A percentile compares a stretch with the other conserved stretches of the same genome.
Conservation (phyloP, 1,284 basidiomycete species). For the Trametes sp. region DNA sequence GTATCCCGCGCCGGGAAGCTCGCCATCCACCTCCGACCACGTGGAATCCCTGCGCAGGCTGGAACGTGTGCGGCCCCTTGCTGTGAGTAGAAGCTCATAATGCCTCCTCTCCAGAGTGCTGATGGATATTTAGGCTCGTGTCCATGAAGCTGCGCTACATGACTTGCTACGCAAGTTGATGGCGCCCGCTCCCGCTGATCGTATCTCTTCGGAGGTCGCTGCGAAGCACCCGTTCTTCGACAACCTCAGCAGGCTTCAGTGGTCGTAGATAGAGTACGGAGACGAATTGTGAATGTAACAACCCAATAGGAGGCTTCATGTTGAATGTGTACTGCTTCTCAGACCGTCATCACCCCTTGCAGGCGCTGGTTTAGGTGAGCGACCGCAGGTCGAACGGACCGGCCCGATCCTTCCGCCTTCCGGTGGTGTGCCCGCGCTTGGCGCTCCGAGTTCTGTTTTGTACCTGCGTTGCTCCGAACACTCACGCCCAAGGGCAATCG, state of each 20-base stretch:
- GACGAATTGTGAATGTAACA: no score
- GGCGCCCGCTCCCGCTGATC: neutral
- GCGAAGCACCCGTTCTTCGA: neutral
- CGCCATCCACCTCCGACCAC: neutral
- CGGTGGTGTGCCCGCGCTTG: no score
- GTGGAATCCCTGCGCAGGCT: neutral
- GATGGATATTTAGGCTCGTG: neutral
- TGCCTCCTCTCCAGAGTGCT: neutral
- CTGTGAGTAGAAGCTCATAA: neutral
- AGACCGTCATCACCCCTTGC: no score
- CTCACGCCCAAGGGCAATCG: no score
- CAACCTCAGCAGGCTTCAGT: neutral
- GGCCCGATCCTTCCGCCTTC: no score
- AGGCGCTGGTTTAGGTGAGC: no score
- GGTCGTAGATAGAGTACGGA: neutral
- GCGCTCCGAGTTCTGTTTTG: no score
- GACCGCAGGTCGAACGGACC: no score
- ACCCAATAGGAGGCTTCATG: no score
- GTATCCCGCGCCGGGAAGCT: neutral
- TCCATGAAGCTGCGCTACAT: neutral
- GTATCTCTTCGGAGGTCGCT: neutral
- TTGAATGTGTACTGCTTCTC: no score
- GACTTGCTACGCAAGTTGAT: neutral
- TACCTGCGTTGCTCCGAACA: no score
- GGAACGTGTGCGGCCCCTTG: neutral